These are phyloP conservation scores for Lepidopterella palustris DNA, from an alignment of 495 filamentous ascomycete species.

Conservation along the genomic window DNA sequence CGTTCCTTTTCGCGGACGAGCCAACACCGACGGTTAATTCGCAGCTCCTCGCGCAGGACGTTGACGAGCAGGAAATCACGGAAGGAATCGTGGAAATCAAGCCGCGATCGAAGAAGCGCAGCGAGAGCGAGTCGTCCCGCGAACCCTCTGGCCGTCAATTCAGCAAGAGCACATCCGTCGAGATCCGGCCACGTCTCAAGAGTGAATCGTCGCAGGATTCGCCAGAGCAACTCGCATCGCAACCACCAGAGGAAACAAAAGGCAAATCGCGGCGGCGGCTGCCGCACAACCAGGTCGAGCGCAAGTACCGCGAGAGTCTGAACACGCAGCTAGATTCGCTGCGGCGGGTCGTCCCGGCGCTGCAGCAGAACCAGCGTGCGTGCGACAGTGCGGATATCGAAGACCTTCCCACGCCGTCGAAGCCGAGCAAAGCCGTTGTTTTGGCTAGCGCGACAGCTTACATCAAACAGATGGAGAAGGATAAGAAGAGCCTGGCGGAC, in stretches of 20 bases:
- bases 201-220: constrained; percentile 13
- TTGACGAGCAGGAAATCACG: constrained; percentile 3
- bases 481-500: constrained; percentile 20
- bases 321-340: constrained; percentile 32
- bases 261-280: constrained; percentile 24
- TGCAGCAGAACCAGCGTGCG: constrained; percentile 21
- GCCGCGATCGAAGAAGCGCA: constrained; percentile 22
- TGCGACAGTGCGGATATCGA: constrained; percentile 28
- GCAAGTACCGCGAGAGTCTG: constrained; percentile 30
- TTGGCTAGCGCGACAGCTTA: constrained; percentile 29
- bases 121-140: constrained; percentile 22
- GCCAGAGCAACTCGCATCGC: not conserved
- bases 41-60: not conserved
- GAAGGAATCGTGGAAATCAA: constrained; percentile 29
- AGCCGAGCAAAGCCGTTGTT: constrained; percentile 31
- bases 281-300: constrained; percentile 33
- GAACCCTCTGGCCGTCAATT: constrained; percentile 24
- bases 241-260: constrained; percentile 8
- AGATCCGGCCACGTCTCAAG: constrained; percentile 5
- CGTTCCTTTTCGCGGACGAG: constrained; percentile 27
- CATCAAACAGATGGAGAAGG: constrained; percentile 33
- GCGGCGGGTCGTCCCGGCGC: constrained; percentile 25
- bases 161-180: constrained; percentile 6
- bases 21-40: constrained; percentile 11
- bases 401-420: constrained; percentile 26